These are phyloP conservation scores for Globisporangium abappressorium DNA, from an alignment of 352 stramenopile genomes.

Conservation along the genomic window DNA sequence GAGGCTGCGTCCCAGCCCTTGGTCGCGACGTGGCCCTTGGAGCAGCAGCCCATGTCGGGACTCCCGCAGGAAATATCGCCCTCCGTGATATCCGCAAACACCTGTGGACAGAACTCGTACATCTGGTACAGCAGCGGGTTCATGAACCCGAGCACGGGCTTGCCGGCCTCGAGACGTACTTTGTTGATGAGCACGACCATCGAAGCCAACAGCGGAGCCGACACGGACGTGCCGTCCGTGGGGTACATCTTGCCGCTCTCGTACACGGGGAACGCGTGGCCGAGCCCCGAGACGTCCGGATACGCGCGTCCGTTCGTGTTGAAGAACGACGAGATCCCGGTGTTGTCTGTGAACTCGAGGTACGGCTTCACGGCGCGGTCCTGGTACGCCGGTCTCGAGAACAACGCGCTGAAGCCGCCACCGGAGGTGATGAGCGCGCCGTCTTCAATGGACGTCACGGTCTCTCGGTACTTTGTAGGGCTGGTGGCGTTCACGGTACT, in stretches of 20 bases:
- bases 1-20: conserved; percentile 70
- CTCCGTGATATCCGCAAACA: conserved; percentile 67
- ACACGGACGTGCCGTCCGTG: conserved; percentile 74
- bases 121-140: conserved; percentile 74
- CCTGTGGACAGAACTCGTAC: conserved; percentile 50
- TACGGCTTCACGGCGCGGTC: conserved; percentile 35
- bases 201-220: conserved; percentile 61
- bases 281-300: conserved; percentile 63
- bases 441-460: conserved; percentile 43
- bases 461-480: conserved; percentile 38
- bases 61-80: conserved; percentile 59
- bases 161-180: conserved; percentile 28
- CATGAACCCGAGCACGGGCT: conserved; percentile 57
- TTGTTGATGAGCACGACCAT: conserved; percentile 65
- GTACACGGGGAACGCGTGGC: conserved; percentile 61
- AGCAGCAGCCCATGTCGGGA: conserved; percentile 45
- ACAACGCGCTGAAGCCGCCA: conserved; percentile 66
- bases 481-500: neutral
- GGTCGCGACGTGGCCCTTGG: conserved; percentile 38
- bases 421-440: conserved; percentile 69
- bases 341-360: conserved; percentile 24
- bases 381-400: conserved; percentile 48
- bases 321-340: conserved; percentile 32
- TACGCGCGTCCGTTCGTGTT: conserved; percentile 46
- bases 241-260: conserved; percentile 46